Percentiles rank a stretch among this genome's conserved stretches.
Evolutionary conservation across 306 rosid species (phyloP).

Genomic region (Inga oerstediana): DNA sequence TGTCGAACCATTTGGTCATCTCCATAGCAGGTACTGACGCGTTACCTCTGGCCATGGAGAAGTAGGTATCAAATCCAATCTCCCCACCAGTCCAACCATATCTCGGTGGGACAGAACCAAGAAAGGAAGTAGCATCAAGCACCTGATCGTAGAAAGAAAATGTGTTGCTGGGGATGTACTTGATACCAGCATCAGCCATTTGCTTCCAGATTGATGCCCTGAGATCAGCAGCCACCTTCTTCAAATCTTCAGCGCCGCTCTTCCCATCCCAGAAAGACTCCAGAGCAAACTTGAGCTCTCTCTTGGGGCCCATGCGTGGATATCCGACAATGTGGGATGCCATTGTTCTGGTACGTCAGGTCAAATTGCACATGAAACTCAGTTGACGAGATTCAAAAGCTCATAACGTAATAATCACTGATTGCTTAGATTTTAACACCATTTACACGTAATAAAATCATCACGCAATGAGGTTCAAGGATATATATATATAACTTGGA

Average conservation of each 20-base stretch:
- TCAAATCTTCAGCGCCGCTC: constrained; percentile 78
- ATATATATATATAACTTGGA: neutral
- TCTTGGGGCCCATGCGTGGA: constrained; percentile 95
- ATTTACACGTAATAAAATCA: neutral
- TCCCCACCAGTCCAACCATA: constrained; percentile 84
- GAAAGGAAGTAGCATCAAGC: constrained; percentile 75
- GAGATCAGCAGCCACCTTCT: constrained; percentile 77
- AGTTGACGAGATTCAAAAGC: constrained; percentile 12
- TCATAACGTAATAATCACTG: neutral
- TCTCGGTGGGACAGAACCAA: constrained; percentile 86
- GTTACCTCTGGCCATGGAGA: constrained; percentile 93
- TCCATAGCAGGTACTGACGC: constrained; percentile 90
- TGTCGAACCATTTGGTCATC: constrained; percentile 97
- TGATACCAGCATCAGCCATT: constrained; percentile 75
- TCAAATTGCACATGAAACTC: constrained; percentile 31
- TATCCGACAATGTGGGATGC: constrained; percentile 96
- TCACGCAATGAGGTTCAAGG: neutral
- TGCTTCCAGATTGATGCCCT: constrained; percentile 90
- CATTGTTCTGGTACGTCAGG: constrained; percentile 55
- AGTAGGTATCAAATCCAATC: constrained; percentile 80
- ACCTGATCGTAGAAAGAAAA: constrained; percentile 84
- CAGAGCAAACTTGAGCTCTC: constrained; percentile 87
- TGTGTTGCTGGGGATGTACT: constrained; percentile 88
- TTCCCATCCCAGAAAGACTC: constrained; percentile 91
- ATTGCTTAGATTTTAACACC: neutral